Base-by-base conservation (phyloP, 208 protist species). In the Leishmania aethiopica region DNA sequence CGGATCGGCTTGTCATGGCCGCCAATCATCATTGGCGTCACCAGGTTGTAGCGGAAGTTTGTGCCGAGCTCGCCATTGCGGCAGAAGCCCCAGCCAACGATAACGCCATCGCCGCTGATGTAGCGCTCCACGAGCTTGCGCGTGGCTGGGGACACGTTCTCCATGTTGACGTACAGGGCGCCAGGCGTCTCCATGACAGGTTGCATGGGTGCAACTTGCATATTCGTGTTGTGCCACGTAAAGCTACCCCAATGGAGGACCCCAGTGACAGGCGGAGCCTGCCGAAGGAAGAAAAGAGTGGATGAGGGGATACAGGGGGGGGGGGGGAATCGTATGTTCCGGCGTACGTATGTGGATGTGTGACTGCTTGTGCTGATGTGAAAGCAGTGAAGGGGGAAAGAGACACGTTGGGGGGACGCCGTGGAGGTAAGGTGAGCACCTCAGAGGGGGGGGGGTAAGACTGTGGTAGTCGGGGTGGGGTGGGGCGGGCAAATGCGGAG, bases 21-120 rank as follows among this genome's bases (percentile, higher is more conserved):
- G 47, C 91, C 86, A 80, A 96, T 90, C 84, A 96, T 91, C 57
- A 95, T 81, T 0, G 93, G 93, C n/a, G 91, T 95, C 32, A 93
- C 73, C 45, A 95, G 64, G 81, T 94, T 95, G 79, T 89, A 90
- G 19, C 88, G 88, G 71, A 73, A 82, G 71, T 88, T 85, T 1
- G 87, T 94, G 72, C 93, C 93, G 5, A 96, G 88, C 77, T 96
- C 89, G 53, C 93, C 93, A 66, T 93, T 86, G 51, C 90, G 86
- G 84, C 86, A 90, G 42, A 91, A 77, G 42, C 93, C 93, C 92
- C 93, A 96, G 59, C 93, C 93, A 6, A 96, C 84, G 45, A 94
- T 89, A 37, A 95, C 90, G 77, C 93, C 93, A 57, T 96, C 93
- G 66, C 74, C 84, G 62, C 84, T 80, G 72, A 93, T 85, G 84